Evolutionary conservation across 1,284 basidiomycete genomes (phyloP).

Genomic region (Gomphus sp.): DNA sequence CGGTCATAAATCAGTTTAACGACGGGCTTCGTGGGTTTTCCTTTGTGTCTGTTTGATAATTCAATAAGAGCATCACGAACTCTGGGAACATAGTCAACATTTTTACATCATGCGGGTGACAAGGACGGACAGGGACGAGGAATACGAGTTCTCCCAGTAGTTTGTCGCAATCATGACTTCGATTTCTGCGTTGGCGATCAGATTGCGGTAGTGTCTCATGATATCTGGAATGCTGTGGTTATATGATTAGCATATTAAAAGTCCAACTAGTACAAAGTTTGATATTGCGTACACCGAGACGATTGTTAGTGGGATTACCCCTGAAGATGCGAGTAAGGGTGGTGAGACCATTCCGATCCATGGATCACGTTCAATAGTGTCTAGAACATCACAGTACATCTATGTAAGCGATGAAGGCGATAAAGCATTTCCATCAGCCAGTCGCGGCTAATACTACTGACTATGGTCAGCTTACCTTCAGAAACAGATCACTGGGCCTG

Average conservation of each 20-base stretch:
- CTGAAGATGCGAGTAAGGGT: slow-evolving; percentile 40
- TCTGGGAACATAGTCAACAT: neutral
- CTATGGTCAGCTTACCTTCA: slow-evolving; percentile 23
- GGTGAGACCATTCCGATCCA: slow-evolving; percentile 43
- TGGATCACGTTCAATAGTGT: slow-evolving; percentile 39
- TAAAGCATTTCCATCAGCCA: neutral
- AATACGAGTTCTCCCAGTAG: slow-evolving; percentile 34
- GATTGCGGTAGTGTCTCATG: slow-evolving; percentile 43
- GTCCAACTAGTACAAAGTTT: neutral
- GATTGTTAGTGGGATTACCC: slow-evolving; percentile 42
- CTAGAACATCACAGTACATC: slow-evolving; percentile 45
- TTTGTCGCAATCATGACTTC: slow-evolving; percentile 57
- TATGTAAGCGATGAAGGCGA: slow-evolving; percentile 15
- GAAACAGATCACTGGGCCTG: slow-evolving; percentile 32
- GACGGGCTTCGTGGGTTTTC: slow-evolving; percentile 20
- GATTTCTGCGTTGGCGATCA: slow-evolving; percentile 42
- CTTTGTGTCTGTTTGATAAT: slow-evolving; percentile 38
- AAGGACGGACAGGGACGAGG: slow-evolving; percentile 13
- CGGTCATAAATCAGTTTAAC: slow-evolving; percentile 59
- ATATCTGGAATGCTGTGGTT: slow-evolving; percentile 47
- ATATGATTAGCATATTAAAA: slow-evolving; percentile 15
- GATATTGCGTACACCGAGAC: slow-evolving; percentile 28
- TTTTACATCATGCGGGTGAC: neutral
- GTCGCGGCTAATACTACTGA: too few relatives aligned
- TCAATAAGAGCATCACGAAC: slow-evolving; percentile 37